Conservation (phyloP, 2,329 filamentous ascomycete species). For the Calonectria naviculata region DNA sequence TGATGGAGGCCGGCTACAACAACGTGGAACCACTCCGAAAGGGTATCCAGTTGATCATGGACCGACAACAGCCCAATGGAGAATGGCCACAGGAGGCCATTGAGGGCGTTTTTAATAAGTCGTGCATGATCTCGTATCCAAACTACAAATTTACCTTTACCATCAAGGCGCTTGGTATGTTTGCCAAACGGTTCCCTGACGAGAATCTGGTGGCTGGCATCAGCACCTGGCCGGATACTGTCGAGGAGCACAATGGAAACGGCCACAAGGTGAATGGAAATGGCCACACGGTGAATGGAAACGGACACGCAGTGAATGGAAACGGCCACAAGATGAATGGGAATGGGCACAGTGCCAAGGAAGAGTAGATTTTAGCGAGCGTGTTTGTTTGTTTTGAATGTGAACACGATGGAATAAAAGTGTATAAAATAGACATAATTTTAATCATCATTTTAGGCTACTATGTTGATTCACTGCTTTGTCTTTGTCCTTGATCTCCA, state of each 20-base stretch:
- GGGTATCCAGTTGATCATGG: constrained; percentile 85
- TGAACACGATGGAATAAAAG: background rate
- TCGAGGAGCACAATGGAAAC: background rate
- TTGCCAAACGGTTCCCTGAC: constrained; percentile 77
- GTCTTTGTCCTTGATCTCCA: background rate
- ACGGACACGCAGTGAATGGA: background rate
- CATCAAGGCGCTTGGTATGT: constrained; percentile 94
- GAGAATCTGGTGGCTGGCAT: constrained; percentile 58
- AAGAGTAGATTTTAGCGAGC: background rate
- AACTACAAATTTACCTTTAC: constrained; percentile 99
- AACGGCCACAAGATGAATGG: background rate
- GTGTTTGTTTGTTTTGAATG: background rate
- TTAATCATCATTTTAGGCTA: background rate
- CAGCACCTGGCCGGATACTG: constrained; percentile 17
- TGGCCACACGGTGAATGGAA: background rate
- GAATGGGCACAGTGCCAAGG: background rate
- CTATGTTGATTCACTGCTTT: background rate
- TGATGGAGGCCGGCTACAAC: constrained; percentile 87
- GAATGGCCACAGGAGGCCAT: constrained; percentile 97
- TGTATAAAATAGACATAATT: background rate
- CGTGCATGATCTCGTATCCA: constrained; percentile 98
- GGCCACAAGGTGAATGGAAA: constrained; percentile 1
- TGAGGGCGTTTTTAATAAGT: constrained; percentile 99
- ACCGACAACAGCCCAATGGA: constrained; percentile 85
- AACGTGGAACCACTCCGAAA: constrained; percentile 77